Percentiles rank a stretch among this genome's conserved stretches.
phyloP scores from a whole-genome alignment of 768 basidiomycete genomes.

The Boletus subparvulus region DNA sequence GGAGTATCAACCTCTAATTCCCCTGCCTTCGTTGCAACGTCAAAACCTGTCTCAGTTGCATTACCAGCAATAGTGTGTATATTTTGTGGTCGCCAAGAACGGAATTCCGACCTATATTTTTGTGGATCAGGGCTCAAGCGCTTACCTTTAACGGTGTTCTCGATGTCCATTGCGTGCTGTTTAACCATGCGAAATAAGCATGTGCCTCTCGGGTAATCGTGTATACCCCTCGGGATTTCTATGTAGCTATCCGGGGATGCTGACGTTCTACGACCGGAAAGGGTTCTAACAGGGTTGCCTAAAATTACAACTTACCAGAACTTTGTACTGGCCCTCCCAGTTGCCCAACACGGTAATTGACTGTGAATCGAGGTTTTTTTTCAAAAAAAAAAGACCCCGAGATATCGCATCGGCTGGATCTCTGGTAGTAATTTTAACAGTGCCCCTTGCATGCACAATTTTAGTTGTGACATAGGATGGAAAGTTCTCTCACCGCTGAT shows the following conservation, averaged over 20 bases:
- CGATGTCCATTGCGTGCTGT: constrained; percentile 9
- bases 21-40: constrained; percentile 23
- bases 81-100: constrained; percentile 5
- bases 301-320: constrained; percentile 12
- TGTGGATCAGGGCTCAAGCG: constrained; percentile 1
- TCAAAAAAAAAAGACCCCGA: not conserved
- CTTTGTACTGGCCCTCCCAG: not conserved
- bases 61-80: not conserved
- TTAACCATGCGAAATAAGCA: constrained; percentile 17
- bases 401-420: not conserved
- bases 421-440: not conserved
- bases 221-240: constrained; percentile 1
- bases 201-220: constrained; percentile 2
- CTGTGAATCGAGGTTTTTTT: not conserved
- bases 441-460: constrained; percentile 18
- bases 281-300: constrained; percentile 5
- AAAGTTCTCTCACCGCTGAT: constrained; percentile 11
- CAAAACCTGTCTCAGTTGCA: constrained; percentile 18
- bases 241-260: not conserved
- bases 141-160: constrained; percentile 14
- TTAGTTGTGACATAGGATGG: constrained; percentile 18
- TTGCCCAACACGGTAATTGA: not conserved
- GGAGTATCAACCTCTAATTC: constrained; percentile 15
- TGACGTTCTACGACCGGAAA: constrained; percentile 5
- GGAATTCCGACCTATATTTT: constrained; percentile 15